Conservation (phyloP, 2,329 filamentous ascomycete genomes). For the Neofusicoccum umdonicola region DNA sequence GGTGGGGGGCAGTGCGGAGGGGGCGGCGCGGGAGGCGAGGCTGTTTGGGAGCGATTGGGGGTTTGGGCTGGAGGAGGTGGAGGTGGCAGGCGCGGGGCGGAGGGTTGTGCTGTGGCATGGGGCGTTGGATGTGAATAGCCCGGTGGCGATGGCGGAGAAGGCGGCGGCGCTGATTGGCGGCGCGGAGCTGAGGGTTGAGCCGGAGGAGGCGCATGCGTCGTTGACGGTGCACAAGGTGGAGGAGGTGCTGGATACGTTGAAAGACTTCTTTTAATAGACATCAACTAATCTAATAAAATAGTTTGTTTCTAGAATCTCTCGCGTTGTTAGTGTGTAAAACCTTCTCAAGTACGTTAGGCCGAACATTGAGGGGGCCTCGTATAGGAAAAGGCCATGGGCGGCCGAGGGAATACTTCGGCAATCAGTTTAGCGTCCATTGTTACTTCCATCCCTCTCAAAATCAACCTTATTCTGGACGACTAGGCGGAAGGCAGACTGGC, state of each 20-base stretch:
- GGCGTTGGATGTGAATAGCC: conserved; percentile 28
- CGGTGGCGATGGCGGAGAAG: conserved; percentile 26
- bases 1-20: conserved; percentile 28
- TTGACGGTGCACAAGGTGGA: not conserved
- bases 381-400: no score
- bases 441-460: no score
- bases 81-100: conserved; percentile 24
- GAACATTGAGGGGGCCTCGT: no score
- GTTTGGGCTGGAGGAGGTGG: conserved; percentile 29
- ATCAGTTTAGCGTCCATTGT: no score
- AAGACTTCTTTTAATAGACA: not conserved
- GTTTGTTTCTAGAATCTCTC: no score
- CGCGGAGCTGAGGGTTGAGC: conserved; percentile 24
- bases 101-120: conserved; percentile 35
- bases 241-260: not conserved
- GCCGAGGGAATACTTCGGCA: no score
- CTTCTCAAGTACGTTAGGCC: no score
- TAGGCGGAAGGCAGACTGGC: no score
- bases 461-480: no score
- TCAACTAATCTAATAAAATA: no score
- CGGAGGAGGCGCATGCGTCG: conserved; percentile 27
- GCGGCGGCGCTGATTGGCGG: conserved; percentile 26
- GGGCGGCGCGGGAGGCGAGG: conserved; percentile 30
- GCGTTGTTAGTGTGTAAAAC: no score
- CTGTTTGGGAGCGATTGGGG: conserved; percentile 31